These are phyloP conservation scores for Cordia subcordata DNA, from an alignment of 257 asterid genomes.

Conservation along the genomic window DNA sequence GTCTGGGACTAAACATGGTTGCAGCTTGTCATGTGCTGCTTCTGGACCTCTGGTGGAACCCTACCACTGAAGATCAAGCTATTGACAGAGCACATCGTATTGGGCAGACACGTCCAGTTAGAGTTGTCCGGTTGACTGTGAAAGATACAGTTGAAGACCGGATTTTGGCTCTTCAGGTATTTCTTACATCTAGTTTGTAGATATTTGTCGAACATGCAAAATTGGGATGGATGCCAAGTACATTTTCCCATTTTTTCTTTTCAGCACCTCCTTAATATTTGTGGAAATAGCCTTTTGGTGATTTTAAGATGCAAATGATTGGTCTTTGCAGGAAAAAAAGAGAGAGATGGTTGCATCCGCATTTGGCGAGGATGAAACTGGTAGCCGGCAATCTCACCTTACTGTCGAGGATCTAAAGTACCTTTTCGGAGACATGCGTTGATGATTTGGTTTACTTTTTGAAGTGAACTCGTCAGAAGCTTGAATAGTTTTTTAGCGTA, in stretches of 20 bases:
- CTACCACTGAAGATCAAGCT: constrained; percentile 99
- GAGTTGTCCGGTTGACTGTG: constrained; percentile 84
- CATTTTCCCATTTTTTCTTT: too few species aligned
- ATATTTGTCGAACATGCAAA: background rate
- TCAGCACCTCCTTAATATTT: too few species aligned
- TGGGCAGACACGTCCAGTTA: constrained; percentile 93
- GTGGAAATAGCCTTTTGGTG: background rate
- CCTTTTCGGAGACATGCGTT: constrained; percentile 33
- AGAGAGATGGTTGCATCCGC: constrained; percentile 95
- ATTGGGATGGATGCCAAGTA: background rate
- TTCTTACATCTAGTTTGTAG: background rate
- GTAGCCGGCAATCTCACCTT: constrained; percentile 68
- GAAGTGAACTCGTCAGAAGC: background rate
- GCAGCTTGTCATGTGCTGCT: constrained; percentile 91
- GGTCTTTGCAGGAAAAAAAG: constrained; percentile 63
- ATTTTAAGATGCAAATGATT: background rate
- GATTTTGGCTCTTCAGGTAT: constrained; percentile 92
- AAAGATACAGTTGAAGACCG: constrained; percentile 98
- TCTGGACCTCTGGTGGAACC: constrained; percentile 99
- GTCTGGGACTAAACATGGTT: constrained; percentile 97
- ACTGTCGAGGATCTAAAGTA: constrained; percentile 85
- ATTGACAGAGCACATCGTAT: constrained; percentile 97
- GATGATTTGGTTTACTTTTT: background rate
- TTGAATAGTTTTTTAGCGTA: too few species aligned
- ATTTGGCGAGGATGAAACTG: constrained; percentile 85